phyloP scores from a whole-genome alignment of 305 asterid species.

The Fraxinus dipetala region DNA sequence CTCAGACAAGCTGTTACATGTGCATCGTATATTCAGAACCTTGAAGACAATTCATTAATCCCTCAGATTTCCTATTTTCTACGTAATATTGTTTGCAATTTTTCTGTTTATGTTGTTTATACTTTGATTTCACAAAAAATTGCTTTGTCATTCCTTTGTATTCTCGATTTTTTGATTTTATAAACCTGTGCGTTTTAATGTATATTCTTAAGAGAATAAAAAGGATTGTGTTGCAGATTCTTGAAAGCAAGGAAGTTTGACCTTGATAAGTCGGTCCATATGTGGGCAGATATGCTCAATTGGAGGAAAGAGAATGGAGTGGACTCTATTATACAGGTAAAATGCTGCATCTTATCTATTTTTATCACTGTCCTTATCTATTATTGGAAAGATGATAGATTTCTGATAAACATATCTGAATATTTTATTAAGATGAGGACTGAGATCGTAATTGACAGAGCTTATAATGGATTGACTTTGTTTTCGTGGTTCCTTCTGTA shows the following conservation, averaged over 20 bases:
- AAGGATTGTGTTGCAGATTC: constrained; percentile 49
- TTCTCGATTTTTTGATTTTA: background rate
- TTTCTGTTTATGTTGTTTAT: background rate
- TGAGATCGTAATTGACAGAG: constrained; percentile 9
- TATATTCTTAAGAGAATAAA: constrained; percentile 10
- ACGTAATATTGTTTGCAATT: background rate
- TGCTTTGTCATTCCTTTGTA: background rate
- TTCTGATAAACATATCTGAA: constrained; percentile 11
- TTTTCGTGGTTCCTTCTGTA: background rate
- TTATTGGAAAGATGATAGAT: background rate
- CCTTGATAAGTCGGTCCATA: constrained; percentile 74
- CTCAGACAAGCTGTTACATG: background rate
- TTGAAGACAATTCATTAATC: background rate
- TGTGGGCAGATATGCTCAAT: constrained; percentile 94
- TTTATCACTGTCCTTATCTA: constrained; percentile 8
- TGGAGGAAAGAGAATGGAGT: constrained; percentile 87
- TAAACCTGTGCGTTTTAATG: background rate
- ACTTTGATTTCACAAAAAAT: background rate
- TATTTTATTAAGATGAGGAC: constrained; percentile 8
- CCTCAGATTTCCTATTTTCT: background rate
- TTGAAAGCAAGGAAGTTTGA: constrained; percentile 92
- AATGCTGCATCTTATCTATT: constrained; percentile 13
- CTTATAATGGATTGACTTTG: constrained; percentile 19
- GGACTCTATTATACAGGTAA: constrained; percentile 77
- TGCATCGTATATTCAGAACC: background rate